Evolutionary conservation across 2,329 filamentous ascomycete genomes (phyloP).

Genomic region (Xylariaceae sp.): DNA sequence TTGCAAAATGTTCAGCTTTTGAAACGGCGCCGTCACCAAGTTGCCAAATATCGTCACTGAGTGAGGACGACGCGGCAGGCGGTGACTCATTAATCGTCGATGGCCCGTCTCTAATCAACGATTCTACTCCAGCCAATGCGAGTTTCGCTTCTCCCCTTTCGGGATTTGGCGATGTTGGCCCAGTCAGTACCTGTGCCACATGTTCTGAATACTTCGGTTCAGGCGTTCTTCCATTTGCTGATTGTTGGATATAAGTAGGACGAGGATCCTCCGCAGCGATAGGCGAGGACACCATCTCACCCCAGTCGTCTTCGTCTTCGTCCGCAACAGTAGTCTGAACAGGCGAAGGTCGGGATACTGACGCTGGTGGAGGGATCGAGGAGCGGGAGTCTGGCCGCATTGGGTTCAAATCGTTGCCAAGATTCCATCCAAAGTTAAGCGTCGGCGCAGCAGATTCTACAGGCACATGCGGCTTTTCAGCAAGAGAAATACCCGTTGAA

Average conservation of each 20-base stretch:
- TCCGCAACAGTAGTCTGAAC: conserved; percentile 12
- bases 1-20: conserved; percentile 12
- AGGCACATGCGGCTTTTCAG: neutral
- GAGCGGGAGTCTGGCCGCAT: neutral
- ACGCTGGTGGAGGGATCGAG: neutral
- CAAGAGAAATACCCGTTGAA: conserved; percentile 18
- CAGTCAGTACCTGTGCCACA: neutral
- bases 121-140: neutral
- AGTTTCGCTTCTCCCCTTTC: neutral
- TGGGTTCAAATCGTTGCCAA: neutral
- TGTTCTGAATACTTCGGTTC: neutral
- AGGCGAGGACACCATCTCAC: conserved; percentile 53
- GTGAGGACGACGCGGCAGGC: neutral
- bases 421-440: conserved; percentile 25
- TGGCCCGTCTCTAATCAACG: neutral
- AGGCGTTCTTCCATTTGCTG: neutral
- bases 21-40: conserved; percentile 21
- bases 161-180: no score
- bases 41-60: neutral
- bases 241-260: no score
- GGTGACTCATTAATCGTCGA: neutral
- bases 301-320: conserved; percentile 55
- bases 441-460: neutral
- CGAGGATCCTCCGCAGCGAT: conserved; percentile 5
- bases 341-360: conserved; percentile 1